These are phyloP conservation scores for Colletotrichum caudatum DNA, from an alignment of 2,329 filamentous ascomycete genomes.

Conservation along the genomic window DNA sequence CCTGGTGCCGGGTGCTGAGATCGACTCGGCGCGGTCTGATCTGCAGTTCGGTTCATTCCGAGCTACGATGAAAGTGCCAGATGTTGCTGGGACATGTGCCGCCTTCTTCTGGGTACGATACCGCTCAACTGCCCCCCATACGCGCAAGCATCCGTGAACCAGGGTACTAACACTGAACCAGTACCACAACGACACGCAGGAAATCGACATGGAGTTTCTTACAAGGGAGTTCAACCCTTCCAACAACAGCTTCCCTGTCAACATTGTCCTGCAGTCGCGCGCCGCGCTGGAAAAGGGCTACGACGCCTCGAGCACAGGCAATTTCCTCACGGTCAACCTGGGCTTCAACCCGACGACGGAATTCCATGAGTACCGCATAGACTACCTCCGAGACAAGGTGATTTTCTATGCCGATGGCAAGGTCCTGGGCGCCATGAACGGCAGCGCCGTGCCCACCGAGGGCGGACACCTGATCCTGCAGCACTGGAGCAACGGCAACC, in stretches of 20 bases:
- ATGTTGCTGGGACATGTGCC: slow-evolving; percentile 74
- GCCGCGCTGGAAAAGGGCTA: slow-evolving; percentile 69
- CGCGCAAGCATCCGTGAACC: not conserved
- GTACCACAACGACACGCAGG: slow-evolving; percentile 83
- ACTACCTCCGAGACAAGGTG: slow-evolving; percentile 73
- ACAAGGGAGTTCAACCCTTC: slow-evolving; percentile 70
- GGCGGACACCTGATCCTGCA: slow-evolving; percentile 77
- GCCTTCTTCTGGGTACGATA: slow-evolving; percentile 81
- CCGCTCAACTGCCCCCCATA: not conserved
- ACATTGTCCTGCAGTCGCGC: slow-evolving; percentile 80
- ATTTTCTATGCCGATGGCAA: slow-evolving; percentile 76
- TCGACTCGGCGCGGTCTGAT: slow-evolving; percentile 71
- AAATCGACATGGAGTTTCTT: slow-evolving; percentile 86
- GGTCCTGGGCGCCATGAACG: slow-evolving; percentile 67
- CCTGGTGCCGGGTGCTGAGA: slow-evolving; percentile 72
- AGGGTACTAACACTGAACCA: slow-evolving; percentile 48
- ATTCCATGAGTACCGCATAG: slow-evolving; percentile 85
- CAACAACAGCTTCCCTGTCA: slow-evolving; percentile 69
- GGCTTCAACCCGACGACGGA: slow-evolving; percentile 73
- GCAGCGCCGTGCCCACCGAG: slow-evolving; percentile 67
- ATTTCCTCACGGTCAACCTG: slow-evolving; percentile 69
- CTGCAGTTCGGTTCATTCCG: slow-evolving; percentile 78
- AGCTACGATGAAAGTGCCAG: slow-evolving; percentile 73
- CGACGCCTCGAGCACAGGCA: slow-evolving; percentile 70
- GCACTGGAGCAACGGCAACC: slow-evolving; percentile 84